These are phyloP conservation scores for Herpotrichia juniperi DNA, from an alignment of 2,329 filamentous ascomycete species.

Conservation along the genomic window DNA sequence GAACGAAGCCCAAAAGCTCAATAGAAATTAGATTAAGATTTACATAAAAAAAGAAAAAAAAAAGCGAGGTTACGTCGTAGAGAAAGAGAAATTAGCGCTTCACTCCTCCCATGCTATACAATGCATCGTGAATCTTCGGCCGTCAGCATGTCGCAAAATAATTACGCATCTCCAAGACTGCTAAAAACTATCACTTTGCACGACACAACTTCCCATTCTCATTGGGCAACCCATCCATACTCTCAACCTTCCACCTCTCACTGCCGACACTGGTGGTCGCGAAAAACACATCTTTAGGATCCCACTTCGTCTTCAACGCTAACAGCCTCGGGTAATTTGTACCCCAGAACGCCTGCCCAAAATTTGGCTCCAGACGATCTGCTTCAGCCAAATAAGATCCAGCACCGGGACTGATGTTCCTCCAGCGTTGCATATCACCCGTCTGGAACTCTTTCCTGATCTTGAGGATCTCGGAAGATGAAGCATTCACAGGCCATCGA, in stretches of 20 bases:
- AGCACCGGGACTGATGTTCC: slow-evolving; percentile 38
- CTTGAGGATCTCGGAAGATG: slow-evolving; percentile 29
- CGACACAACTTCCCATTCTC: slow-evolving; percentile 45
- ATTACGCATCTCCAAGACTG: background rate
- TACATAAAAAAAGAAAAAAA: background rate
- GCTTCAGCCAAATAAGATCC: slow-evolving; percentile 39
- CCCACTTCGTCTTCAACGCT: slow-evolving; percentile 37
- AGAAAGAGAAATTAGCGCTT: background rate
- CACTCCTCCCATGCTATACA: background rate
- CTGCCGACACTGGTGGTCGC: slow-evolving; percentile 40
- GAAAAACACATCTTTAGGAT: slow-evolving; percentile 44
- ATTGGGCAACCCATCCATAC: slow-evolving; percentile 39
- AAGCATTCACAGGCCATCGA: slow-evolving; percentile 39
- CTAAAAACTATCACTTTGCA: slow-evolving; percentile 15
- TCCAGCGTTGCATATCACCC: slow-evolving; percentile 37
- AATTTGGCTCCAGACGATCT: slow-evolving; percentile 40
- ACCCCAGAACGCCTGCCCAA: slow-evolving; percentile 40
- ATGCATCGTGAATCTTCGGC: background rate
- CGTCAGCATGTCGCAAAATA: background rate
- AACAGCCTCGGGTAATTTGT: slow-evolving; percentile 38
- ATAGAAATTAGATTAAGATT: slow-evolving; percentile 1
- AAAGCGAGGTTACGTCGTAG: background rate
- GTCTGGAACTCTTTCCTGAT: slow-evolving; percentile 32
- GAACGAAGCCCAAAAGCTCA: background rate
- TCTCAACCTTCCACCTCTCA: slow-evolving; percentile 42